phyloP scores from a whole-genome alignment of 2,329 filamentous ascomycete genomes.

The Arthroderma sp. region DNA sequence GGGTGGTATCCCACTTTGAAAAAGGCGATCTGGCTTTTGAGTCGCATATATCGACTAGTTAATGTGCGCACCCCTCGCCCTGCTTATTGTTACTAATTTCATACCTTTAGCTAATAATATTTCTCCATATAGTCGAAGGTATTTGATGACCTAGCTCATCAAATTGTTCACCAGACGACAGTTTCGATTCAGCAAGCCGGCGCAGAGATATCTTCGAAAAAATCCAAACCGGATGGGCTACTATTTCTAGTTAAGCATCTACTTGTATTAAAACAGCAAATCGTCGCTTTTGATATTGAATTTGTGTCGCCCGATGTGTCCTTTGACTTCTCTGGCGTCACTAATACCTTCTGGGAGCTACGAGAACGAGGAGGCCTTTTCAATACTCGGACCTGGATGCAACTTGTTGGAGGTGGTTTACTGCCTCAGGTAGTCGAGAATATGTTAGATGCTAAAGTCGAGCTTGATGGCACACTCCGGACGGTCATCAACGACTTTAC shows the following conservation, averaged over 20 bases:
- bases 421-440: constrained; percentile 57
- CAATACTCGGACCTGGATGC: constrained; percentile 51
- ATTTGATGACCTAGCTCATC: constrained; percentile 61
- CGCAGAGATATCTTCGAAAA: constrained; percentile 52
- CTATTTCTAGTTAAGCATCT: constrained; percentile 93
- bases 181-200: constrained; percentile 69
- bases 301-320: constrained; percentile 54
- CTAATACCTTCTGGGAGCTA: constrained; percentile 55
- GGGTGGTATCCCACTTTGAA: constrained; percentile 56
- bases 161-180: constrained; percentile 84
- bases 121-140: constrained; percentile 44
- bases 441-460: constrained; percentile 59
- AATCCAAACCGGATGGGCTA: constrained; percentile 58
- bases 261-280: constrained; percentile 87
- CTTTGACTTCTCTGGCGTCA: constrained; percentile 55
- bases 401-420: constrained; percentile 46
- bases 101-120: constrained; percentile 15
- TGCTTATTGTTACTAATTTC: neutral
- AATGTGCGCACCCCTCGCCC: constrained; percentile 37
- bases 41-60: constrained; percentile 57
- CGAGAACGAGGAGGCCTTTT: constrained; percentile 53
- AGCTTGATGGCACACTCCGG: constrained; percentile 51
- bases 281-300: constrained; percentile 90
- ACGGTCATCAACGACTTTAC: constrained; percentile 56
- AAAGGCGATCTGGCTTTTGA: constrained; percentile 57